These are phyloP conservation scores for Leishmania aethiopica DNA, from an alignment of 208 protist genomes.

Conservation along the genomic window DNA sequence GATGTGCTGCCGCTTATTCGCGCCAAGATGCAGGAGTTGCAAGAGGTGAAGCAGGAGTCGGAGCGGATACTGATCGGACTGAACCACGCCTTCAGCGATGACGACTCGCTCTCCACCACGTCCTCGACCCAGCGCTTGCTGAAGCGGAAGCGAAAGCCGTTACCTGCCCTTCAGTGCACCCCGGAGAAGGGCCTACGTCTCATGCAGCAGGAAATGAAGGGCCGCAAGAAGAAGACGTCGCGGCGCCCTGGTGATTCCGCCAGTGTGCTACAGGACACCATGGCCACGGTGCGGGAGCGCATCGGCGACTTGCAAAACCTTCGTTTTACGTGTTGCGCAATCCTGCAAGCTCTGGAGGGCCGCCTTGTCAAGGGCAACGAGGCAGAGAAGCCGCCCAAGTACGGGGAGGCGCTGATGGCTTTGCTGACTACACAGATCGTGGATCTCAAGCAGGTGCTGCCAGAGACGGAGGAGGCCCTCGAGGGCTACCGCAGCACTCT, in stretches of 20 bases:
- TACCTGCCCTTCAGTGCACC: conserved; percentile 32
- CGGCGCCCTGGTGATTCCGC: not conserved
- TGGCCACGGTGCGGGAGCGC: conserved; percentile 21
- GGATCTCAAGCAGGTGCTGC: conserved; percentile 46
- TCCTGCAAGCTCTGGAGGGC: conserved; percentile 55
- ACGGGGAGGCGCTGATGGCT: conserved; percentile 21
- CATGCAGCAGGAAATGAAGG: conserved; percentile 28
- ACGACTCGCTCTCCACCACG: conserved; percentile 11
- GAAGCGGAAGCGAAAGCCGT: conserved; percentile 62
- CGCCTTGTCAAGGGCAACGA: conserved; percentile 19
- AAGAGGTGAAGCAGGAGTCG: conserved; percentile 44
- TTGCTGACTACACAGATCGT: conserved; percentile 40
- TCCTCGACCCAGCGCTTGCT: conserved; percentile 30
- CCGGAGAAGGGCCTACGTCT: conserved; percentile 23
- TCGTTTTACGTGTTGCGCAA: conserved; percentile 26
- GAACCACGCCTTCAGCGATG: conserved; percentile 39
- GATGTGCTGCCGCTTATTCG: conserved; percentile 39
- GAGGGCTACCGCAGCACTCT: conserved; percentile 18
- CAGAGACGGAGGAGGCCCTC: conserved; percentile 46
- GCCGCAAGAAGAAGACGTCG: conserved; percentile 5
- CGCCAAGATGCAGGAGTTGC: conserved; percentile 44
- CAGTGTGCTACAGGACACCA: not conserved
- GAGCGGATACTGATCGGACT: conserved; percentile 42
- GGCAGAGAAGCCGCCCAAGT: conserved; percentile 8
- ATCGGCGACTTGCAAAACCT: conserved; percentile 59